Percentiles rank a stretch among this genome's conserved stretches.
Evolutionary conservation across 768 basidiomycete species (phyloP).

Genomic region (Melanogaster broomeanus): DNA sequence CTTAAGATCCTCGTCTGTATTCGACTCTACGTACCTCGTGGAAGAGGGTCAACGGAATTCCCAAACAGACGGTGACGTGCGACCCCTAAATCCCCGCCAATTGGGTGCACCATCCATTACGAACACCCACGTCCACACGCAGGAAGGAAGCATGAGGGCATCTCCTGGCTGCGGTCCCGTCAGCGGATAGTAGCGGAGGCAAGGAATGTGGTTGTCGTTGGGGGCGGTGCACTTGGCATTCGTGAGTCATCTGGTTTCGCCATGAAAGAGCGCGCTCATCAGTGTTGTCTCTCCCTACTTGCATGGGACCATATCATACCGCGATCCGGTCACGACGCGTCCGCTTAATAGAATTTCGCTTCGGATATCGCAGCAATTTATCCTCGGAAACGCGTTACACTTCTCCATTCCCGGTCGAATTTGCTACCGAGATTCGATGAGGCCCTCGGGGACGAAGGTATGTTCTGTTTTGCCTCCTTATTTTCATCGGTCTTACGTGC

Average conservation of each 20-base stretch:
- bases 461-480: conserved; percentile 7
- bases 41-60: neutral
- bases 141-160: conserved; percentile 50
- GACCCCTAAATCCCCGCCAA: neutral
- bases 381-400: conserved; percentile 53
- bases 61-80: neutral
- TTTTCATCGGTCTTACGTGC: neutral
- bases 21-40: neutral
- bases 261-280: neutral
- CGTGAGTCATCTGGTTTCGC: conserved; percentile 42
- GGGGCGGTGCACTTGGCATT: conserved; percentile 74
- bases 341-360: conserved; percentile 51
- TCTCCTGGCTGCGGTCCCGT: conserved; percentile 51
- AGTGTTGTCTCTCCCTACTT: neutral
- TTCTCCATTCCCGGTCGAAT: conserved; percentile 59
- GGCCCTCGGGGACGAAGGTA: conserved; percentile 54
- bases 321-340: neutral
- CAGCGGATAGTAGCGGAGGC: conserved; percentile 51
- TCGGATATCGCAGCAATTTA: conserved; percentile 60
- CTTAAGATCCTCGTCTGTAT: neutral
- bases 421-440: conserved; percentile 56
- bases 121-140: conserved; percentile 20
- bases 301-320: too few species aligned
- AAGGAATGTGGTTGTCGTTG: conserved; percentile 59
- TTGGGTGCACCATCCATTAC: too few species aligned